Base-by-base conservation (phyloP, 805 yeast species). In the Hanseniaspora lindneri region DNA sequence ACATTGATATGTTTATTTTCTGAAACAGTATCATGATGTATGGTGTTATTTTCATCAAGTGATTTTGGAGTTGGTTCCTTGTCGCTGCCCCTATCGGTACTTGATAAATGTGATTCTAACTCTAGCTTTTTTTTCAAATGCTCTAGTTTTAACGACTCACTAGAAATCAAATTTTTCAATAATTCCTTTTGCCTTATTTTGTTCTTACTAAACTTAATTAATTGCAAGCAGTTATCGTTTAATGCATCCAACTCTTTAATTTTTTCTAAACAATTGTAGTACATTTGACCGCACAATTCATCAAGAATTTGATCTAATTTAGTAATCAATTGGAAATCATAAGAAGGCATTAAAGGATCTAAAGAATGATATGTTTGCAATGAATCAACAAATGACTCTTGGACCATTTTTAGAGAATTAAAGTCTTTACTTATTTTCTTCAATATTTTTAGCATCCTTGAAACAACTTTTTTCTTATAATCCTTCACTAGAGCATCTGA, bases 241-340 rank as follows among this genome's bases (percentile, higher is more conserved):
- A 60, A 55, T 25, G 54, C 58, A 11, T 58, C 63, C 10, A 57
- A 54, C 32, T 63, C 66, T 51, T 59, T 57, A 17, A 63, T 53
- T 7, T 63, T 62, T 43, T 63, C 66, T 47, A 58, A 54, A 25
- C 63, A 54, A 43, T 61, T 61, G 52, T 61, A 62, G 44, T 62
- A 61, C 17, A 62, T 49, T 20, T 53, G 50, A 14, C 62, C 61
- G 5, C 60, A 65, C 2, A 61, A 39, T 4, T n/a, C n/a, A 14
- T n/a, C 30, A 14, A 39, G 19, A 14, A 21, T n/a, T 11, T 16
- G 8, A 16, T 23, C 27, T 20, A 46, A 16, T 3, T 30, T 13
- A 10, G 8, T 19, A 28, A 46, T 17, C 13, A 9, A 5, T 16
- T 29, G 16, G 7, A 19, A 37, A 8, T 37, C 41, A 24, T 20